phyloP scores from a whole-genome alignment of 257 asterid species.

The Solanum appendiculatum region DNA sequence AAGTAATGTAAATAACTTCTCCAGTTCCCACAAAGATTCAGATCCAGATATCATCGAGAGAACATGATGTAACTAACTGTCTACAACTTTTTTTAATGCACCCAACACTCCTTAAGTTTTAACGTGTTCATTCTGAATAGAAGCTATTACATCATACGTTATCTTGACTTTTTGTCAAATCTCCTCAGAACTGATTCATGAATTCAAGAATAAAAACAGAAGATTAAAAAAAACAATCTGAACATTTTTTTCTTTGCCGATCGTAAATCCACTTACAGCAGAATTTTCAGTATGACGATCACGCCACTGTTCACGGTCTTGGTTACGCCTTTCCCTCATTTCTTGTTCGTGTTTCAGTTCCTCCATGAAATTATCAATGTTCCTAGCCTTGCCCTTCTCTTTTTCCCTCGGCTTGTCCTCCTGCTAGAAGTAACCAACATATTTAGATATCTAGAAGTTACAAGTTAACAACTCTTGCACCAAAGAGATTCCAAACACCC shows the following conservation, averaged over 20 bases:
- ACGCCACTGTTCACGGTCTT: conserved; percentile 69
- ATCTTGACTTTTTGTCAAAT: background rate
- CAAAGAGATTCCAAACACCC: background rate
- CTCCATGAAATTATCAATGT: conserved; percentile 93
- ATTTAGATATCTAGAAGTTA: conserved; percentile 8
- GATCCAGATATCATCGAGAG: background rate
- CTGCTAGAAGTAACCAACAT: conserved; percentile 21
- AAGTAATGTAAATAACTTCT: background rate
- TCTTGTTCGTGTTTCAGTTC: conserved; percentile 91
- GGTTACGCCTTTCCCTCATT: conserved; percentile 80
- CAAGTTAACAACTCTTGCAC: background rate
- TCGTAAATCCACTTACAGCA: conserved; percentile 32
- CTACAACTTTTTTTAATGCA: background rate
- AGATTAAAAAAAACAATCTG: background rate
- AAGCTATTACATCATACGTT: background rate
- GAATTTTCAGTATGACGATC: conserved; percentile 64
- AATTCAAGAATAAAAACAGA: background rate
- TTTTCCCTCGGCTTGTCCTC: conserved; percentile 80
- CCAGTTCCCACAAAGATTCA: background rate
- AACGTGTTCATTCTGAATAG: background rate
- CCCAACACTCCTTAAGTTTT: background rate
- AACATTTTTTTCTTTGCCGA: background rate
- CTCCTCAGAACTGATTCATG: background rate
- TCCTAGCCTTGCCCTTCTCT: conserved; percentile 72
- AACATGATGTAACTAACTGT: background rate